These are phyloP conservation scores for Colletotrichum falcatum DNA, from an alignment of 2,329 filamentous ascomycete genomes.

Conservation along the genomic window DNA sequence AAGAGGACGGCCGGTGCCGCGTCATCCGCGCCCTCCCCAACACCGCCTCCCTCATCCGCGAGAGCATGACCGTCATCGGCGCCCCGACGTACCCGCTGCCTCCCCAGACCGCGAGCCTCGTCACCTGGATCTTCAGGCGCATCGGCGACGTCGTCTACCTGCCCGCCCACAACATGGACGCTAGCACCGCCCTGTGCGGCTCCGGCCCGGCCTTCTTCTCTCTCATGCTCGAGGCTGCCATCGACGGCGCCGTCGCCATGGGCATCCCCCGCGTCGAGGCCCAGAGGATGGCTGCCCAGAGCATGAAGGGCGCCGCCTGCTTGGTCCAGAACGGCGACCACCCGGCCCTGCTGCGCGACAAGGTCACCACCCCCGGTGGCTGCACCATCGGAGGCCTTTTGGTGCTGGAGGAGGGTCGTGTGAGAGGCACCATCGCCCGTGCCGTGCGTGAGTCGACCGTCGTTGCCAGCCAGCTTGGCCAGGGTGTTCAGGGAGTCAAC, in stretches of 20 bases:
- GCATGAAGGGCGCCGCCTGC: constrained; percentile 79
- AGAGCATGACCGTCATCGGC: constrained; percentile 86
- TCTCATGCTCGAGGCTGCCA: constrained; percentile 79
- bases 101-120: constrained; percentile 64
- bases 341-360: constrained; percentile 79
- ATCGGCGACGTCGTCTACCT: constrained; percentile 79
- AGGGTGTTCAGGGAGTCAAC: constrained; percentile 60
- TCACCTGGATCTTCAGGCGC: constrained; percentile 81
- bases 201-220: constrained; percentile 83
- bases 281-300: constrained; percentile 82
- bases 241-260: constrained; percentile 84
- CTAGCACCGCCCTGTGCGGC: constrained; percentile 78
- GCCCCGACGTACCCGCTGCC: constrained; percentile 70
- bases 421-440: constrained; percentile 74
- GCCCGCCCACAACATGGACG: constrained; percentile 77
- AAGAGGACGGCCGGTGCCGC: constrained; percentile 64
- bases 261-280: constrained; percentile 79
- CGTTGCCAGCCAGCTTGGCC: constrained; percentile 73
- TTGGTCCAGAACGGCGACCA: constrained; percentile 79
- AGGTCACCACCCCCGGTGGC: constrained; percentile 81
- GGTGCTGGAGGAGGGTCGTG: constrained; percentile 78
- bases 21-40: constrained; percentile 88
- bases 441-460: constrained; percentile 79
- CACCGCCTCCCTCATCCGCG: constrained; percentile 80
- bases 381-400: constrained; percentile 82